Conservation (phyloP, 176 grass and related monocot species). For the Zizania latifolia region DNA sequence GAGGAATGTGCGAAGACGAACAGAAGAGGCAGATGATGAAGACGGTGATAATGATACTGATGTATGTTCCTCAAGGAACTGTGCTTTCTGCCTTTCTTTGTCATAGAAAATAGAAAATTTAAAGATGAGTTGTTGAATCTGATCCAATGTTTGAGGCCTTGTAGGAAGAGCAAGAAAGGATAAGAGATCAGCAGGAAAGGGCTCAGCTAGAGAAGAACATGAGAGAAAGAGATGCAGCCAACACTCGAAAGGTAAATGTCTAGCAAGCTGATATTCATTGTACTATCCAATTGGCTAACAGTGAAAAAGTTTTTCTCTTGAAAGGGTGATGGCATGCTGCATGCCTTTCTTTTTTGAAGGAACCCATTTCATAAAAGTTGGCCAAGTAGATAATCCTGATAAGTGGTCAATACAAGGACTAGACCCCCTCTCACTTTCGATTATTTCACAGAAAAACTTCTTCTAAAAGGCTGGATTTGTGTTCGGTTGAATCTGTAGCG, state of each 20-base stretch:
- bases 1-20: slow-evolving; percentile 40
- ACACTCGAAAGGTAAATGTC: slow-evolving; percentile 67
- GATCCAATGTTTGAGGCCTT: slow-evolving; percentile 25
- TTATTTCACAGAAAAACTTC: neutral
- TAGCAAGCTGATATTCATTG: slow-evolving; percentile 13
- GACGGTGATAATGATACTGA: slow-evolving; percentile 33
- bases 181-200: slow-evolving; percentile 79
- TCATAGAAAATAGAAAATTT: neutral
- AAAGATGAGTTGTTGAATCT: slow-evolving; percentile 16
- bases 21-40: slow-evolving; percentile 45
- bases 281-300: neutral
- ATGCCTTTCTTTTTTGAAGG: neutral
- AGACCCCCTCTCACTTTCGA: neutral
- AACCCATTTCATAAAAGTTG: neutral
- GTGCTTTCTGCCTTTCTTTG: neutral
- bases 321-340: neutral
- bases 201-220: slow-evolving; percentile 87
- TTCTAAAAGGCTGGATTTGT: neutral
- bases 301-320: neutral
- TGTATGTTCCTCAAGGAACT: slow-evolving; percentile 25
- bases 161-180: slow-evolving; percentile 74
- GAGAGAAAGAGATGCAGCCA: slow-evolving; percentile 71
- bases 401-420: neutral
- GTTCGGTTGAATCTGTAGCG: neutral
- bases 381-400: neutral